Base-by-base conservation (phyloP, 345 rosid species). In the Sisymbrium irio region DNA sequence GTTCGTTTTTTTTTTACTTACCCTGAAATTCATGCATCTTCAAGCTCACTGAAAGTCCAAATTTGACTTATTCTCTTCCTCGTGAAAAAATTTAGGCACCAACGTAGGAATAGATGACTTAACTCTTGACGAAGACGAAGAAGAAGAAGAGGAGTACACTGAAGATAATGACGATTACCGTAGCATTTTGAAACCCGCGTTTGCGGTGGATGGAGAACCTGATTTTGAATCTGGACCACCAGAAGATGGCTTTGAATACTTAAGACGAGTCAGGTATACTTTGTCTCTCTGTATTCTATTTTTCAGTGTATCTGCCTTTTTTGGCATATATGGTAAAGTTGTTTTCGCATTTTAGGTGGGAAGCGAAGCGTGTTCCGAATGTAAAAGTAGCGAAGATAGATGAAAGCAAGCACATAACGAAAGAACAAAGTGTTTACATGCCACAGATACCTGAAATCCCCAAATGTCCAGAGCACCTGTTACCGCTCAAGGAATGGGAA, bases 221-320 rank as follows among this genome's bases (percentile, higher is more conserved):
- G 81, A 92, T 82, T 95, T 95, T 51, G 83, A 85, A 63, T 80
- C 96, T 67, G 97, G 99, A 69, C 91, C 91, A 57, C 96, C 96
- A 61, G 92, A 90, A 83, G 98, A 95, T 82, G 99, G 98, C 65
- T 71, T 88, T 42, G 98, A 90, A 75, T 95, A 81, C 75, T 83
- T 22, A 55, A 82, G 98, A 81, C 92, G 94, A 79, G 99, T 90
- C 82, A 90, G 98, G 97, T 95, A 81, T 47, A 8, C 3, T 14
- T 39, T 71, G 37, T 73, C 64, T 53, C 65, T 69, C 14, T 51
- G 32, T 75, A 32, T 28, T 36, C 63, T 6, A 62, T 54, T 19
- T 62, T 18, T 55, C 54, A 37, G 14, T 27, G 46, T 45, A 53
- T 42, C n/a, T 54, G 22, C 71, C 39, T 13, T 60, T 32, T 8